A percentile compares a stretch with the other conserved stretches of the same genome.
Conservation (phyloP, 2,329 filamentous ascomycete genomes). For the Aspergillus candidus region DNA sequence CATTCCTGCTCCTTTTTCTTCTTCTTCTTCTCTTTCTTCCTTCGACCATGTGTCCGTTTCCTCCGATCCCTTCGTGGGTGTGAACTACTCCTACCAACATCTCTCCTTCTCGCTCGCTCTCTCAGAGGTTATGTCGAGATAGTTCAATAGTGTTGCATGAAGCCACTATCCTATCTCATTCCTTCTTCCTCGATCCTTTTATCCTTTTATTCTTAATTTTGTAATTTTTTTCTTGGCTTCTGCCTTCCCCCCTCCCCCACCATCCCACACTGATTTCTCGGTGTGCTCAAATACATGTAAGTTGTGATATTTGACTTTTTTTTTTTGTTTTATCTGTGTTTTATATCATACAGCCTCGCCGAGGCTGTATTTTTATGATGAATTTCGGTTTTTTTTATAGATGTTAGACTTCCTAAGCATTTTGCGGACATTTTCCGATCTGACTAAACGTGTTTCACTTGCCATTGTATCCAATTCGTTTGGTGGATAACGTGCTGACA, state of each 20-base stretch:
- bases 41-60: constrained; percentile 18
- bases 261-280: constrained; percentile 6
- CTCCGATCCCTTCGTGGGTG: constrained; percentile 19
- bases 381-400: constrained; percentile 39
- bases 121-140: constrained; percentile 17
- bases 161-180: too few species aligned
- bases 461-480: constrained; percentile 9
- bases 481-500: constrained; percentile 11
- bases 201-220: constrained; percentile 7
- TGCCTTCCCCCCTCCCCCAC: constrained; percentile 11
- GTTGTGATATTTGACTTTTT: constrained; percentile 11
- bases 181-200: constrained; percentile 1
- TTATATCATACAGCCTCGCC: background rate
- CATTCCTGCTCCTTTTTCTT: background rate
- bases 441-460: constrained; percentile 16
- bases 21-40: constrained; percentile 11
- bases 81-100: constrained; percentile 8
- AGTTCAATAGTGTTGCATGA: background rate
- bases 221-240: constrained; percentile 4
- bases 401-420: constrained; percentile 46
- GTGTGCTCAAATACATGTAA: constrained; percentile 15
- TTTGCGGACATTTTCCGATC: constrained; percentile 37
- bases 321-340: constrained; percentile 8
- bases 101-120: constrained; percentile 6
- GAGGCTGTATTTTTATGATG: constrained; percentile 28